Conservation (phyloP, 805 yeast genomes). For the Ogataea salicorniae region DNA sequence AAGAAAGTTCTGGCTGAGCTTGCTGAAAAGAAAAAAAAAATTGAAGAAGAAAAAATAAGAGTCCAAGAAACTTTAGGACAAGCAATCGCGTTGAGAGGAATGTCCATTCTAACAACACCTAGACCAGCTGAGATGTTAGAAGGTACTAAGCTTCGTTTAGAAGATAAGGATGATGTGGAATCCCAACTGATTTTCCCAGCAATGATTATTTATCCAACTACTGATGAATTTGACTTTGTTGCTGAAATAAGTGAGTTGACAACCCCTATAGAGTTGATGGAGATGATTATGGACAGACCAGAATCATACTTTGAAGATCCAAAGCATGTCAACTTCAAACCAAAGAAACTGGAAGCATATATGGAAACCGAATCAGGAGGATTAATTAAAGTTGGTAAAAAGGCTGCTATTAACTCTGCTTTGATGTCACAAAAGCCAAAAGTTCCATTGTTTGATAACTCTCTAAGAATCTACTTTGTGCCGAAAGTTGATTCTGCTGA, state of each 20-base stretch:
- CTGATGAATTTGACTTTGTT: constrained; percentile 77
- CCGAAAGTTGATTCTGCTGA: constrained; percentile 61
- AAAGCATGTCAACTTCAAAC: constrained; percentile 53
- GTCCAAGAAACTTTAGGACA: constrained; percentile 41
- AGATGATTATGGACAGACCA: constrained; percentile 59
- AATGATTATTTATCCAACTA: constrained; percentile 73
- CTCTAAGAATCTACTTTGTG: constrained; percentile 69
- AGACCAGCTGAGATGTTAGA: constrained; percentile 54
- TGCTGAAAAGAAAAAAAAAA: constrained; percentile 30
- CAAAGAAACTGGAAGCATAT: constrained; percentile 60
- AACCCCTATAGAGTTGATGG: constrained; percentile 59
- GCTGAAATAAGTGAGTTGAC: constrained; percentile 70
- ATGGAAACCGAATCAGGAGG: constrained; percentile 86
- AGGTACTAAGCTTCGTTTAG: constrained; percentile 49
- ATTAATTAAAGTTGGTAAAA: constrained; percentile 77
- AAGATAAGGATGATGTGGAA: constrained; percentile 61
- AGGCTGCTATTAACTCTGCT: constrained; percentile 58
- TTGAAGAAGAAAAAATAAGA: constrained; percentile 36
- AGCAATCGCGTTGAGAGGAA: constrained; percentile 60
- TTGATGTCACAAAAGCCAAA: constrained; percentile 57
- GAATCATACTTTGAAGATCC: constrained; percentile 63
- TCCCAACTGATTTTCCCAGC: constrained; percentile 83
- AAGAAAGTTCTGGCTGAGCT: constrained; percentile 19
- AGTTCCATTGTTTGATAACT: constrained; percentile 73
- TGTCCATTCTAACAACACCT: constrained; percentile 43